Evolutionary conservation across 164 flowering plant species (phyloP).

Genomic region (Buxus sempervirens): DNA sequence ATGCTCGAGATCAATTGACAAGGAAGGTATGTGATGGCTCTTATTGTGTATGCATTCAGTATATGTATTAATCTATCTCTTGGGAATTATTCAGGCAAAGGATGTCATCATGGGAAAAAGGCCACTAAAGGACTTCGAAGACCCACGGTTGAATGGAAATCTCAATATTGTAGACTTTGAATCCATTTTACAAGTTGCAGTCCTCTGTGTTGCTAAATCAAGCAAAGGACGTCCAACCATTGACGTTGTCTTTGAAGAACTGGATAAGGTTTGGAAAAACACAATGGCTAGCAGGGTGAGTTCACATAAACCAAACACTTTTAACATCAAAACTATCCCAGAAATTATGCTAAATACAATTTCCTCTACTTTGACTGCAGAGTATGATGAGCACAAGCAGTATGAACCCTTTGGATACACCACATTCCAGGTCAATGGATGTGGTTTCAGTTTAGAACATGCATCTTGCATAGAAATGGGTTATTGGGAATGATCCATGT

Average conservation of each 20-base stretch:
- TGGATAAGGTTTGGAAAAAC: slow-evolving; percentile 57
- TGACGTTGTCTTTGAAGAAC: slow-evolving; percentile 40
- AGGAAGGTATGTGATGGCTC: slow-evolving; percentile 33
- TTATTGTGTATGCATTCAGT: not conserved
- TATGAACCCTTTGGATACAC: no score
- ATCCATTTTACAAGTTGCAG: slow-evolving; percentile 56
- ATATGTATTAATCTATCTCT: not conserved
- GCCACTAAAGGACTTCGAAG: slow-evolving; percentile 54
- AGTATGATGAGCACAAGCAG: no score
- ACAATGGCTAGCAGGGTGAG: slow-evolving; percentile 30
- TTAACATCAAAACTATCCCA: not conserved
- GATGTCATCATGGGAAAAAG: slow-evolving; percentile 53
- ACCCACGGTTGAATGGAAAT: slow-evolving; percentile 45
- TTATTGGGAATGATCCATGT: no score
- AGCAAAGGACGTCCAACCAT: slow-evolving; percentile 67
- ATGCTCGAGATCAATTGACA: slow-evolving; percentile 61
- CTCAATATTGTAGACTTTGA: slow-evolving; percentile 42
- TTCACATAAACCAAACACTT: not conserved
- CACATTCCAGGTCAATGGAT: no score
- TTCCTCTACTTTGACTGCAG: not conserved
- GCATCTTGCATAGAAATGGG: no score
- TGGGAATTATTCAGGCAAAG: slow-evolving; percentile 45
- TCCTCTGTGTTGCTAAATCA: slow-evolving; percentile 60
- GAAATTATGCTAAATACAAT: not conserved
- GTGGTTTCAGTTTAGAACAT: no score